A percentile compares a stretch with the other conserved stretches of the same genome.
Conservation (phyloP, 78 protist species). For the Chrysochromulina parva region DNA sequence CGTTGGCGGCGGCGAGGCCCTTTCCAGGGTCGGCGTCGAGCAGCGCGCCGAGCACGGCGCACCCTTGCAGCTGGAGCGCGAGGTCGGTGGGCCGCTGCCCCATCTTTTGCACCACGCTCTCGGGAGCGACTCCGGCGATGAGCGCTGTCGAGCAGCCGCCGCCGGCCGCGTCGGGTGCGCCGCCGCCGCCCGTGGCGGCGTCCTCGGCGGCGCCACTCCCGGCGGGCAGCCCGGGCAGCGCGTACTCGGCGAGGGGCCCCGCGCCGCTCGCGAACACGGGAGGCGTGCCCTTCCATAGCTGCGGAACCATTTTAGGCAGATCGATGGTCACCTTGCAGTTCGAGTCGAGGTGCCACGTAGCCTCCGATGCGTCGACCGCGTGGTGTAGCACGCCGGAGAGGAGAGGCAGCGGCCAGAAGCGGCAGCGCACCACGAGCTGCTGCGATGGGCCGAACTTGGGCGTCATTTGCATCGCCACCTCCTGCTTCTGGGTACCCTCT, state of each 20-base stretch:
- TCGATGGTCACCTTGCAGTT: not conserved
- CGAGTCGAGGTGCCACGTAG: not conserved
- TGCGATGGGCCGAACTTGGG: not conserved
- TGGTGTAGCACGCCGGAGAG: not conserved
- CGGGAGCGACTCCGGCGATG: not conserved
- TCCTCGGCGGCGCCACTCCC: not conserved
- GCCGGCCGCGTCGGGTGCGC: too few relatives aligned
- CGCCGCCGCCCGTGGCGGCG: not conserved
- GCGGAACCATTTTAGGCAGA: not conserved
- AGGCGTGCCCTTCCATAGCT: not conserved
- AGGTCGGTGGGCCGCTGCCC: not conserved
- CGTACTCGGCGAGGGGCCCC: too few relatives aligned
- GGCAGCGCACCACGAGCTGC: not conserved
- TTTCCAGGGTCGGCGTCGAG: not conserved
- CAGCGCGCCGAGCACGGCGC: not conserved
- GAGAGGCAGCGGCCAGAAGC: constrained; percentile 8
- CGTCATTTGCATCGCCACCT: not conserved
- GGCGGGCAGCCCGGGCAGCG: not conserved
- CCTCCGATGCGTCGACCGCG: not conserved
- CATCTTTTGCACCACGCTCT: not conserved
- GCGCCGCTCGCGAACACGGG: not conserved
- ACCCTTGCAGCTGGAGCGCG: too few relatives aligned
- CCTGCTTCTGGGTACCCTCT: not conserved
- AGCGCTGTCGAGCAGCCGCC: too few relatives aligned
- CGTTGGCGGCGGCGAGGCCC: not conserved